Base-by-base conservation (phyloP, 768 basidiomycete genomes). In the Mycena vulgaris region DNA sequence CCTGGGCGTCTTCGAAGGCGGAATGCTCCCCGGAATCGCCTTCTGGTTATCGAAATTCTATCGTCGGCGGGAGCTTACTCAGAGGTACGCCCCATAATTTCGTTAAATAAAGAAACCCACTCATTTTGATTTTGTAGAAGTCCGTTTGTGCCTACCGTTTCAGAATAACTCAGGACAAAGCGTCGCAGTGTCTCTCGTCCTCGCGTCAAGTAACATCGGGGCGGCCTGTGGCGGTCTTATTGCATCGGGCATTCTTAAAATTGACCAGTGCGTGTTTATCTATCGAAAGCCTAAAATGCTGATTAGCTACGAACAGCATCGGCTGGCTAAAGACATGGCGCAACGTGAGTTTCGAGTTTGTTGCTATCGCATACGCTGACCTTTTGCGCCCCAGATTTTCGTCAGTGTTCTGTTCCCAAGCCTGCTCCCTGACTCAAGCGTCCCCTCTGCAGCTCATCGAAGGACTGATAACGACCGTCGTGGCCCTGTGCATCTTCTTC, bases 31-130 rank as follows among this genome's bases (percentile, higher is more conserved):
- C 27, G 58, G 58, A 59, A 59, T 59, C 25, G 58, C 58, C 21
- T 59, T 59, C 42, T 33, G 37, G 35, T 27, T 59, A 42, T 59
- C 58, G 10, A 59, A 59, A 47, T 59, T 59, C 28, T 47, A 59
- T 33, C 58, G 58, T 59, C 58, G 58, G 21, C 58, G n/a, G n/a
- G n/a, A 59, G 58, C 40, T 59, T 47, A 59, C 58, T 39, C 58
- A 37, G 58, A 30, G 8, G 45, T 33, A 47, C 31, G 21, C 33
- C 45, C 13, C 28, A 17, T 42, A 10, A 8, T 31, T 47, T 59
- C n/a, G n/a, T n/a, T n/a, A n/a, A n/a, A n/a, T n/a, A n/a, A n/a
- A n/a, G n/a, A n/a, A n/a, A n/a, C n/a, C n/a, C n/a, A n/a, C n/a
- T n/a, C n/a, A 47, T 30, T 37, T 40, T 59, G n/a, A n/a, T 25